Evolutionary conservation across 306 rosid genomes (phyloP).

Genomic region (Luffa acutangula): DNA sequence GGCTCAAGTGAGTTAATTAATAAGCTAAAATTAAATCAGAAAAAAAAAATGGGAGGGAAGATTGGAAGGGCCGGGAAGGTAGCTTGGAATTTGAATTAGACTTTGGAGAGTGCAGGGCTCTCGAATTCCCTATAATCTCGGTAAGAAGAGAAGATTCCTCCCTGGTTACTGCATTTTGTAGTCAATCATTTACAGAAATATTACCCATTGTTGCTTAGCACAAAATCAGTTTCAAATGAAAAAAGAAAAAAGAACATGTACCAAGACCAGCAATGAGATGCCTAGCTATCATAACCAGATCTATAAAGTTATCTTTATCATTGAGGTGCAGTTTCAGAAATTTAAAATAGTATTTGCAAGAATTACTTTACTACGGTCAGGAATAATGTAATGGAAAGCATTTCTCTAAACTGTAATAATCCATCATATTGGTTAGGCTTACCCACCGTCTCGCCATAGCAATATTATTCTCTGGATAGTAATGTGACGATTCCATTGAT

Average conservation of each 20-base stretch:
- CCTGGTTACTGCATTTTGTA: neutral
- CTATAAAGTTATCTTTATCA: neutral
- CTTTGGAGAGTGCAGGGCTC: neutral
- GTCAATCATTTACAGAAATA: neutral
- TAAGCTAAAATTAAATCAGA: neutral
- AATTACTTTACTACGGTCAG: neutral
- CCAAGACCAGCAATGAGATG: neutral
- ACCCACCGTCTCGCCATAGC: constrained; percentile 95
- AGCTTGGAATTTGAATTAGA: neutral
- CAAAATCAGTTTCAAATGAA: neutral
- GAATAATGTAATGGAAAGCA: neutral
- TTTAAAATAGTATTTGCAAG: neutral
- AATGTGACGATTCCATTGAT: constrained; percentile 87
- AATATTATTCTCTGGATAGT: constrained; percentile 66
- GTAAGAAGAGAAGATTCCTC: neutral
- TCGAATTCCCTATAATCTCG: neutral
- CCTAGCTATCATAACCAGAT: neutral
- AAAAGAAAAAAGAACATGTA: neutral
- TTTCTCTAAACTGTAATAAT: constrained; percentile 20
- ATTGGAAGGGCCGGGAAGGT: neutral
- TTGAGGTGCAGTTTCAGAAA: neutral
- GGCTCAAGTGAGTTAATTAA: neutral
- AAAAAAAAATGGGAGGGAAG: neutral
- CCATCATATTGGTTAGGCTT: constrained; percentile 42
- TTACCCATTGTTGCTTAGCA: neutral